Percentiles rank a stretch among this genome's conserved stretches.
phyloP scores from a whole-genome alignment of 306 rosid genomes.

The Rosa multiflora region DNA sequence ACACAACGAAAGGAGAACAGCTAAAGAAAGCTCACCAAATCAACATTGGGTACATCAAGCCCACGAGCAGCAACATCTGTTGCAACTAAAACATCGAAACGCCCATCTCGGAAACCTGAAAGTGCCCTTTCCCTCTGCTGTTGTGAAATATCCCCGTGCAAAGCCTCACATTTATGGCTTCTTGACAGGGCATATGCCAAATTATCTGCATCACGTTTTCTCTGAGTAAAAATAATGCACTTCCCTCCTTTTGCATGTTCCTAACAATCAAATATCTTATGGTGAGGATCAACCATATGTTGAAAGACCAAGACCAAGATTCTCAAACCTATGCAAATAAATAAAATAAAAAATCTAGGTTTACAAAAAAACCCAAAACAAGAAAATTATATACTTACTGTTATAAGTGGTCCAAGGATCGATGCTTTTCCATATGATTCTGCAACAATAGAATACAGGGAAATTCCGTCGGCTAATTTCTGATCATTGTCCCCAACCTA shows the following conservation, averaged over 20 bases:
- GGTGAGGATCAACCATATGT: constrained; percentile 22
- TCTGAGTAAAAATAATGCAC: constrained; percentile 92
- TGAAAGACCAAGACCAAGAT: constrained; percentile 7
- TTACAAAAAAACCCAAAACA: neutral
- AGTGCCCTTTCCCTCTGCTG: constrained; percentile 89
- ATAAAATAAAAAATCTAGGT: neutral
- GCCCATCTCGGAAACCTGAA: constrained; percentile 75
- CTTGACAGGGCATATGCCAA: constrained; percentile 70
- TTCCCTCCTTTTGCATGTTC: constrained; percentile 97
- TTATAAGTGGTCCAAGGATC: constrained; percentile 69
- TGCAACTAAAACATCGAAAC: constrained; percentile 84
- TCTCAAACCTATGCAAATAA: neutral
- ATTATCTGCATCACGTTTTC: constrained; percentile 96
- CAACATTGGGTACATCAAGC: constrained; percentile 97
- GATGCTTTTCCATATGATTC: constrained; percentile 71
- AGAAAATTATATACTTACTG: constrained; percentile 44
- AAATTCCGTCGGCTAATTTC: constrained; percentile 97
- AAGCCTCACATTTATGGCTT: constrained; percentile 70
- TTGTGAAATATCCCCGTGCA: constrained; percentile 99
- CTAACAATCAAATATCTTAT: constrained; percentile 35
- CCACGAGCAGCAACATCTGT: constrained; percentile 99
- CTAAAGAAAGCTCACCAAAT: constrained; percentile 65
- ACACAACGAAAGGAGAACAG: neutral
- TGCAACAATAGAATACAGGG: constrained; percentile 56
- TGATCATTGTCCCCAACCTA: constrained; percentile 98